phyloP scores from a whole-genome alignment of 2,329 filamentous ascomycete species.

The Cladophialophora yegresii region DNA sequence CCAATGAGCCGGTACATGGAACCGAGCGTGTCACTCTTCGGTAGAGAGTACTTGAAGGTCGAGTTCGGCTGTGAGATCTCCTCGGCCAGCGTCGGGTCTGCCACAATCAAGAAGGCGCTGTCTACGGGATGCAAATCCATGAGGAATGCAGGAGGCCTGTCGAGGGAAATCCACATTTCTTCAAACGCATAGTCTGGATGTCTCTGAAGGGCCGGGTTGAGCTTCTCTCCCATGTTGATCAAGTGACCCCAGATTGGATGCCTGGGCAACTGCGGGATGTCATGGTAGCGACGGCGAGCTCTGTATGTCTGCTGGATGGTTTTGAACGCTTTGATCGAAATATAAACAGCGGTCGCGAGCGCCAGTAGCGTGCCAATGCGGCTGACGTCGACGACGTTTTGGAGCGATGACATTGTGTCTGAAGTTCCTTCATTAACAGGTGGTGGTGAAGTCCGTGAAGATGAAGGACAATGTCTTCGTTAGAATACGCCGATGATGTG shows the following conservation, averaged over 20 bases:
- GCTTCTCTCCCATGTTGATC: constrained; percentile 27
- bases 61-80: constrained; percentile 45
- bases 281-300: constrained; percentile 14
- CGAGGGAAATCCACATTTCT: constrained; percentile 31
- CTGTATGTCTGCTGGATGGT: constrained; percentile 1
- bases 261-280: constrained; percentile 27
- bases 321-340: neutral
- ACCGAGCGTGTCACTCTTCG: constrained; percentile 38
- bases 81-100: constrained; percentile 44
- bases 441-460: neutral
- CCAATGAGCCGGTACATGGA: constrained; percentile 39
- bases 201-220: constrained; percentile 22
- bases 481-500: neutral
- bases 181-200: constrained; percentile 33
- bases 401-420: neutral
- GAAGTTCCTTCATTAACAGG: neutral
- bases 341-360: neutral
- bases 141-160: constrained; percentile 38
- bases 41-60: constrained; percentile 42
- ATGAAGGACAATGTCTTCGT: neutral
- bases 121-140: constrained; percentile 47
- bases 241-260: constrained; percentile 31
- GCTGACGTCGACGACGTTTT: neutral
- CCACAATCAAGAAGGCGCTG: constrained; percentile 43
- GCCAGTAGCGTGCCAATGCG: neutral